A percentile compares a stretch with the other conserved stretches of the same genome.
phyloP scores from a whole-genome alignment of 495 filamentous ascomycete species.

The Aspergillus wentii region DNA sequence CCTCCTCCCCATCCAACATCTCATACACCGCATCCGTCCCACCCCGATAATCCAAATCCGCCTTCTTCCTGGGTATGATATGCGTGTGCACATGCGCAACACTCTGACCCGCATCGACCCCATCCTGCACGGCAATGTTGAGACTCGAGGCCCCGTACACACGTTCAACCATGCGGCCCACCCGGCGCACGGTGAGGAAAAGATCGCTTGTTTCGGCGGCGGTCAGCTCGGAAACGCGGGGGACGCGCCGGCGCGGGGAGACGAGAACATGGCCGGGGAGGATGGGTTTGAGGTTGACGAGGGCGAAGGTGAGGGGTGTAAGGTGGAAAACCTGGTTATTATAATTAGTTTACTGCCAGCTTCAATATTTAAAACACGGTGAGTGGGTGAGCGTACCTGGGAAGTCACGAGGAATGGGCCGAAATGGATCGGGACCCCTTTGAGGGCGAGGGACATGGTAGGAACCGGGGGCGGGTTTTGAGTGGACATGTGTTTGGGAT shows the following conservation, averaged over 20 bases:
- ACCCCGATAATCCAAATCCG: constrained; percentile 48
- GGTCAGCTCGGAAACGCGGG: constrained; percentile 71
- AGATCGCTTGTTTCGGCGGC: constrained; percentile 73
- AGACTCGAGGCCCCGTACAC: constrained; percentile 64
- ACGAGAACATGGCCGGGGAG: constrained; percentile 92
- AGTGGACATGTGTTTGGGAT: constrained; percentile 5
- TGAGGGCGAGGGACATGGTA: constrained; percentile 17
- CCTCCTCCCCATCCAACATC: constrained; percentile 77
- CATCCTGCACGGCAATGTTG: constrained; percentile 94
- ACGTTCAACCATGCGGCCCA: constrained; percentile 71
- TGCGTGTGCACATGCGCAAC: constrained; percentile 92
- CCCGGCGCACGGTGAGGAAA: constrained; percentile 75
- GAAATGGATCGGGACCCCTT: constrained; percentile 37
- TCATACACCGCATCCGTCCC: constrained; percentile 68
- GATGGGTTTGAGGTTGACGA: constrained; percentile 93
- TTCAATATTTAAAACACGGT: no score
- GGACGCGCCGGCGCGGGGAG: constrained; percentile 52
- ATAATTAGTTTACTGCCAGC: neutral
- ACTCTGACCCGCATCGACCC: constrained; percentile 79
- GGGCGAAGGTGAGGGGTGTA: constrained; percentile 72
- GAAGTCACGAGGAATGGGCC: constrained; percentile 43
- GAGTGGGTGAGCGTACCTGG: constrained; percentile 23
- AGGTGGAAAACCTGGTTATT: constrained; percentile 68
- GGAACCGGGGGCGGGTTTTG: neutral
- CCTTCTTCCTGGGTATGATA: constrained; percentile 71